Evolutionary conservation across 768 basidiomycete genomes (phyloP).

Genomic region (Naganishia vishniacii): DNA sequence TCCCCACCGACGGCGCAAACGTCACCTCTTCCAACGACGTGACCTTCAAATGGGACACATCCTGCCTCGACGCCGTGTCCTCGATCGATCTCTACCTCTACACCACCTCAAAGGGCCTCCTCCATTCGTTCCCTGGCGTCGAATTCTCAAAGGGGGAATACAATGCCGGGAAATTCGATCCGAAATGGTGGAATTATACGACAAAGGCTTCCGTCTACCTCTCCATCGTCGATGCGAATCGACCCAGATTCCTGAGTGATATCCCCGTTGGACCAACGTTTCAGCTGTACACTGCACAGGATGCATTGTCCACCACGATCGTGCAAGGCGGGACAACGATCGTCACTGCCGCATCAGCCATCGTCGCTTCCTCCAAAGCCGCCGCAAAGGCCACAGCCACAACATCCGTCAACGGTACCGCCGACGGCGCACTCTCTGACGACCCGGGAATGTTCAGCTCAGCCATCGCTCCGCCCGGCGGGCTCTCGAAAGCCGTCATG

Average conservation of each 20-base stretch:
- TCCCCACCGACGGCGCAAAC: constrained; percentile 35
- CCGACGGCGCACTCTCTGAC: constrained; percentile 13
- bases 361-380: constrained; percentile 32
- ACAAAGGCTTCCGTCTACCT: constrained; percentile 45
- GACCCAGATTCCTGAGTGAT: constrained; percentile 34
- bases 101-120: constrained; percentile 34
- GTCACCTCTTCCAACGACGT: constrained; percentile 32
- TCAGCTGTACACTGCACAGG: constrained; percentile 39
- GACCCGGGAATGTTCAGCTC: constrained; percentile 42
- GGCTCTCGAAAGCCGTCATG: constrained; percentile 43
- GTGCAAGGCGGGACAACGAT: constrained; percentile 32
- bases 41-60: constrained; percentile 48
- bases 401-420: not conserved
- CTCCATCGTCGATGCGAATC: constrained; percentile 41
- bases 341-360: constrained; percentile 34
- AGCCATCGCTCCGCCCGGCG: constrained; percentile 30
- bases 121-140: constrained; percentile 43
- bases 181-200: constrained; percentile 49
- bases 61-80: constrained; percentile 38
- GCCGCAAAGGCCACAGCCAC: constrained; percentile 13
- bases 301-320: constrained; percentile 39
- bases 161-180: constrained; percentile 37
- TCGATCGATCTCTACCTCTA: constrained; percentile 48
- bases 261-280: constrained; percentile 47
- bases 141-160: constrained; percentile 38